Evolutionary conservation across 257 asterid genomes (phyloP), one percentile per base, ranked within the genome.

Genomic region (Schizonepeta tenuifolia): DNA sequence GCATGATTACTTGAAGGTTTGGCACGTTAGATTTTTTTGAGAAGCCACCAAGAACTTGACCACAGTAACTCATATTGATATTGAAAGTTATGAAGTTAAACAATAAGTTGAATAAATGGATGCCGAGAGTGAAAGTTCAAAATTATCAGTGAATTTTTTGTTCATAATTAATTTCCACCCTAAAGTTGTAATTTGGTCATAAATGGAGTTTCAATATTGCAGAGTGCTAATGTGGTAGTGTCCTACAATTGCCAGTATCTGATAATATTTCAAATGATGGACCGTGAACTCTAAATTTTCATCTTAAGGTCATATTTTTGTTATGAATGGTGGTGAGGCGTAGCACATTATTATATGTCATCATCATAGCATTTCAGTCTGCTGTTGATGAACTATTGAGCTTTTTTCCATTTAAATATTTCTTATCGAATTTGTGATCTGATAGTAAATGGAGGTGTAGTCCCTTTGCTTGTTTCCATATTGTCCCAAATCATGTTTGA

Each of bases 111-210:
- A 14, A 38, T 31, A 31, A 15, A 31, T 14, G 57, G 57, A 17
- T 8, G 26, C 26, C 1, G 11, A 7, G 57, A 50, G 57, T 17
- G 57, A 17, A 50, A 26, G 26, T 18, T 18, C 26, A 1, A 7
- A 15, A n/a, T n/a, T n/a, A n/a, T n/a, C n/a, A n/a, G n/a, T n/a
- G n/a, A n/a, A n/a, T n/a, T n/a, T n/a, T n/a, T n/a, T n/a, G n/a
- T 50, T 18, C 26, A 1, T 17, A 18, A 18, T 7, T 50, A 50
- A 18, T n/a, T 17, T 50, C 24, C 12, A 7, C 5, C 57, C 12
- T 9, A 17, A 41, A 41, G 68, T 46, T 71, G 61, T 59, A 59
- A n/a, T n/a, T n/a, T n/a, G n/a, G n/a, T 43, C 68, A 18, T 28
- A n/a, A 70, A n/a, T 47, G 35, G 40, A 70, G 58, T 50, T 22